Base-by-base conservation (phyloP, 179 eudicot species). In the Patellifolia procumbens region DNA sequence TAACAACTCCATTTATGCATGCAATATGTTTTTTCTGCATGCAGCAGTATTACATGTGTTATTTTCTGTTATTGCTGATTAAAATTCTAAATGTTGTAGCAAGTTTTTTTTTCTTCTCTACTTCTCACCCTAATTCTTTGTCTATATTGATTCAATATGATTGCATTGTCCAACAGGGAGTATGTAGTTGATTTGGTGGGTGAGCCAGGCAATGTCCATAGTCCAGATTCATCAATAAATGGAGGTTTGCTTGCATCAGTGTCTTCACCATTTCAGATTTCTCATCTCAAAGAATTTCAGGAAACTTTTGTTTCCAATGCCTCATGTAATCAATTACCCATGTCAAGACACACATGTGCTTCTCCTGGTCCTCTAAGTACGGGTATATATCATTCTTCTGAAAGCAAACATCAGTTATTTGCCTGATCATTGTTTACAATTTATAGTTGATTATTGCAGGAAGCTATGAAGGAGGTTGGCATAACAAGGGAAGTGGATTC, bases 181-280 rank as follows among this genome's bases (percentile, higher is more conserved):
- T 93, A 85, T 81, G 92, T 95, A 63, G 97, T 95, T 80, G 99
- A 95, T 85, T 87, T 95, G 72, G 87, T 95, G 70, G 89, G 93
- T 77, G 88, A 91, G 74, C 99, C 99, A 37, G 99, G 99, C 78
- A 84, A 77, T 63, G 53, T 95, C 70, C 89, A 82, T 64, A 82
- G 88, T 81, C 97, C 99, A 64, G 97, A 91, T 84, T 89, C 99
- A 82, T 91, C 97, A 13, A 84, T 95, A 75, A 95, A 91, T 80
- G 92, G 94, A 72, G 80, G 88, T 76, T 68, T 85, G 63, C 81
- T 86, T 84, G 79, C 88, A 68, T 82, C 94, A 8, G 84, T 90
- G 74, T 91, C 93, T 75, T 91, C 97, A 70, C 97, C 98, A 49
- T 85, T 91, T 78, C 91, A 88, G 77, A 79, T 87, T 46, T 86